Conservation (phyloP, 495 filamentous ascomycete genomes). For the Saxophila tyrrhenica region DNA sequence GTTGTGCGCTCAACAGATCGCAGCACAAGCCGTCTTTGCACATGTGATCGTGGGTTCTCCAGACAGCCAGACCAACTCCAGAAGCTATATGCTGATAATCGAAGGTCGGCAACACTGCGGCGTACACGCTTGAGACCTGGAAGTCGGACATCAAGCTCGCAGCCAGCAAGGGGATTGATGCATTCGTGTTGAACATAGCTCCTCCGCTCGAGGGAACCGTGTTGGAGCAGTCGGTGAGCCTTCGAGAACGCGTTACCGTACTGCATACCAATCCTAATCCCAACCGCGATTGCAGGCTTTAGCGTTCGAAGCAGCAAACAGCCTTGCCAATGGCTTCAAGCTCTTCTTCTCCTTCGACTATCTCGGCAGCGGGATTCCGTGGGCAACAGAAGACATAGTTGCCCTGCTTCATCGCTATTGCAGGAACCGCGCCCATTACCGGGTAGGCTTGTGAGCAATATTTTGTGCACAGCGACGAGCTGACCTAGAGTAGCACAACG, state of each 20-base stretch:
- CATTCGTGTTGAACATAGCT: slow-evolving; percentile 59
- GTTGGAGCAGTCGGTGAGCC: slow-evolving; percentile 32
- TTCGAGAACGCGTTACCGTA: too few species aligned
- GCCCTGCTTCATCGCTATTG: slow-evolving; percentile 48
- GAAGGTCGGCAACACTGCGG: slow-evolving; percentile 1
- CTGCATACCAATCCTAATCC: background rate
- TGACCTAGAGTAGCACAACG: slow-evolving; percentile 20
- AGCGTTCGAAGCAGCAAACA: slow-evolving; percentile 46
- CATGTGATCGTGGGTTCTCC: background rate
- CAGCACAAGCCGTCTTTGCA: background rate
- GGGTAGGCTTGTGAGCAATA: slow-evolving; percentile 23
- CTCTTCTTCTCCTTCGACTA: slow-evolving; percentile 65
- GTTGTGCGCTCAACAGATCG: background rate
- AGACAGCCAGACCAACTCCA: too few species aligned
- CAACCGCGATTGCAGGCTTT: slow-evolving; percentile 16
- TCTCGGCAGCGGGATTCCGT: slow-evolving; percentile 32
- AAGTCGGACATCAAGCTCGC: slow-evolving; percentile 48
- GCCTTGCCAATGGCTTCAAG: slow-evolving; percentile 37
- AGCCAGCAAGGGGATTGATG: slow-evolving; percentile 54
- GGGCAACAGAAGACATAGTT: slow-evolving; percentile 45
- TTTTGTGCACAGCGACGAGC: background rate
- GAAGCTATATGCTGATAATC: background rate
- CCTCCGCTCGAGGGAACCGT: slow-evolving; percentile 32
- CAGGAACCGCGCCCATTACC: slow-evolving; percentile 39
- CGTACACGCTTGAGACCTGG: slow-evolving; percentile 31